Percentiles rank a stretch among this genome's conserved stretches.
Evolutionary conservation across 129 eudicot genomes (phyloP).

Genomic region (Glebionis coronaria): DNA sequence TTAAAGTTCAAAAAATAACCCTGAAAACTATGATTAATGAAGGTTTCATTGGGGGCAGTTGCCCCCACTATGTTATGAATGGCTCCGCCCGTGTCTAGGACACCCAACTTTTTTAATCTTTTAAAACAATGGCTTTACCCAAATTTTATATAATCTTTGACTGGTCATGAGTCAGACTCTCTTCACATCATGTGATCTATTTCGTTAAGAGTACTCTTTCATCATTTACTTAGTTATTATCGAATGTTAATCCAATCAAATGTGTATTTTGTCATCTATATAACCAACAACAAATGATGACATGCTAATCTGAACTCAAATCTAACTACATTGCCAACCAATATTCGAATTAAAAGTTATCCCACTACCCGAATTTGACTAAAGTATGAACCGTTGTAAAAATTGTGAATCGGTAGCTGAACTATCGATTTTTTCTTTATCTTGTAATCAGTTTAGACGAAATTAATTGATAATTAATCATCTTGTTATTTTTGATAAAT

Average conservation of each 20-base stretch:
- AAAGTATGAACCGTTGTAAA: no score
- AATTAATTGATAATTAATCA: no score
- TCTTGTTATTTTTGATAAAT: no score
- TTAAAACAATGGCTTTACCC: neutral
- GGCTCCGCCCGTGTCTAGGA: no score
- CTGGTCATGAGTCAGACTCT: conserved; percentile 23
- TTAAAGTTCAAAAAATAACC: no score
- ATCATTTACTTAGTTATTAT: conserved; percentile 5
- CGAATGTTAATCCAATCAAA: conserved; percentile 11
- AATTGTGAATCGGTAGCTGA: no score
- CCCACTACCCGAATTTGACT: neutral
- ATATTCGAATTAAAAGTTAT: neutral
- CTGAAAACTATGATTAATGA: no score
- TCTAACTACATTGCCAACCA: neutral
- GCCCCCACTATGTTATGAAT: no score
- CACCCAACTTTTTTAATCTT: conserved; percentile 28
- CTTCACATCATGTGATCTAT: conserved; percentile 23
- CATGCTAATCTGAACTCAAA: neutral
- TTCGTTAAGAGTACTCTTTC: conserved; percentile 8
- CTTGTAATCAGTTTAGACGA: no score
- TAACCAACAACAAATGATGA: neutral
- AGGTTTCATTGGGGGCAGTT: no score
- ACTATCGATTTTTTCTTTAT: no score
- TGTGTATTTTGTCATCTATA: neutral
- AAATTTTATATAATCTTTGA: conserved; percentile 10